These are phyloP conservation scores for Histomonas meleagridis DNA, from an alignment of 208 protist species.

Conservation along the genomic window DNA sequence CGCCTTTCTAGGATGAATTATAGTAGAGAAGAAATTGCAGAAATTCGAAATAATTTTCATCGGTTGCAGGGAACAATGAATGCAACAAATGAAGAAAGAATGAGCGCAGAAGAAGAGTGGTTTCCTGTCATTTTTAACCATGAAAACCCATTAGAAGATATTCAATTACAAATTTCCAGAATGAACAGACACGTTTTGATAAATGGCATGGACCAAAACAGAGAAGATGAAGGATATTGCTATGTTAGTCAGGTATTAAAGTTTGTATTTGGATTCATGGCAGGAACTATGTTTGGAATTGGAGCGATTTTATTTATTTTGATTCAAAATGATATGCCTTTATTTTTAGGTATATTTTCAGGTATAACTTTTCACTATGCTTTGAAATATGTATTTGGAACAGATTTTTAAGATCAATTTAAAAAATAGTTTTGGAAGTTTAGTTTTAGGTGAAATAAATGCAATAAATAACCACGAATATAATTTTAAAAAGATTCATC, in stretches of 20 bases:
- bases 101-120: conserved; percentile 33
- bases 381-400: no score
- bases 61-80: background rate
- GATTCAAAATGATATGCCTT: no score
- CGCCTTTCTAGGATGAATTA: conserved; percentile 15
- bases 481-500: no score
- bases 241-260: no score
- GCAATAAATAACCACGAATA: no score
- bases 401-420: no score
- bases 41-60: background rate
- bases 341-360: no score
- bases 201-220: background rate
- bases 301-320: background rate
- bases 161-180: background rate
- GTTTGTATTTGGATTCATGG: background rate
- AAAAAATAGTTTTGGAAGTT: no score
- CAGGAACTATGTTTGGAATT: background rate
- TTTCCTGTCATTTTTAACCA: background rate
- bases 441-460: no score
- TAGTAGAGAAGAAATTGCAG: background rate
- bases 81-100: background rate
- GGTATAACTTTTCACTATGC: no score
- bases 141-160: background rate
- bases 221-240: background rate
- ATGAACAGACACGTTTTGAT: background rate